These are phyloP conservation scores for Daldinia vernicosa DNA, from an alignment of 495 filamentous ascomycete species.

Conservation along the genomic window DNA sequence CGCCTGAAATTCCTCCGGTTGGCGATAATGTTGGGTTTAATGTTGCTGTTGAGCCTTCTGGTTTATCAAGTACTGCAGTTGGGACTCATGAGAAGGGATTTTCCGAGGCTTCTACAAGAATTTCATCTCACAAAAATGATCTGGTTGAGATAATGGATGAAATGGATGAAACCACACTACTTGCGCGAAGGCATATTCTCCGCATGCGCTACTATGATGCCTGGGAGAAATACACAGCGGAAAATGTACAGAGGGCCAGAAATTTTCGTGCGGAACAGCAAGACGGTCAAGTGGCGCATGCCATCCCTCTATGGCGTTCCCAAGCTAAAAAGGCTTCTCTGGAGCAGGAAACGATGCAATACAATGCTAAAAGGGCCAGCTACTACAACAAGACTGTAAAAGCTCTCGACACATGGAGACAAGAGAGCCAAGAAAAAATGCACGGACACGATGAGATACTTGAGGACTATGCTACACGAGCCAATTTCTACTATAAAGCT, in stretches of 20 bases:
- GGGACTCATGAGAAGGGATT: background rate
- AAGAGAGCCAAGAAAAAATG: conserved; percentile 17
- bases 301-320: conserved; percentile 40
- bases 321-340: conserved; percentile 24
- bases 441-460: conserved; percentile 28
- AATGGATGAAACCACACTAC: conserved; percentile 58
- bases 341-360: conserved; percentile 21
- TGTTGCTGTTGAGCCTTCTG: background rate
- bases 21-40: background rate
- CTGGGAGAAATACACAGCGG: conserved; percentile 77
- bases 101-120: background rate
- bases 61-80: background rate
- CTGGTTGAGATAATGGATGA: conserved; percentile 19
- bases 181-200: conserved; percentile 73
- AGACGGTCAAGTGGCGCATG: conserved; percentile 18
- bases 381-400: conserved; percentile 32
- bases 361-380: conserved; percentile 28
- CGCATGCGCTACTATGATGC: conserved; percentile 77
- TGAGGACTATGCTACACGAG: conserved; percentile 36
- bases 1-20: background rate
- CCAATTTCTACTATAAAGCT: conserved; percentile 42
- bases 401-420: conserved; percentile 38
- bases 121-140: background rate
- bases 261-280: conserved; percentile 64
- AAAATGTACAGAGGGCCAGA: conserved; percentile 73